Evolutionary conservation across 1,284 basidiomycete species (phyloP).

Genomic region (Leucoagaricus sp.): DNA sequence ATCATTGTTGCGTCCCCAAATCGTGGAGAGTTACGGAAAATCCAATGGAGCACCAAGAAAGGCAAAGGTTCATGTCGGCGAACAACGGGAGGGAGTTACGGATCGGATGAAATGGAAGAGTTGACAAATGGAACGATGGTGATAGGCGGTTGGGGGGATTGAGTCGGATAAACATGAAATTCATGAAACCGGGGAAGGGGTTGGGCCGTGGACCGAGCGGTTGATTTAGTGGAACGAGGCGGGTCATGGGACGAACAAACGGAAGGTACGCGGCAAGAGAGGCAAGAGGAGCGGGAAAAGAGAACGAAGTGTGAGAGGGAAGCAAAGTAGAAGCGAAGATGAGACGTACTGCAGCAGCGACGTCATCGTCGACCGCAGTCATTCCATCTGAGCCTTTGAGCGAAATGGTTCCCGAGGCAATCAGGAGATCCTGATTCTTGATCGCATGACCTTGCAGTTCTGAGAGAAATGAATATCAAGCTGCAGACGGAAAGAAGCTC

Average conservation of each 20-base stretch:
- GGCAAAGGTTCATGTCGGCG: constrained; percentile 5
- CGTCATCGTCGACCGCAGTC: constrained; percentile 83
- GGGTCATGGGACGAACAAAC: constrained; percentile 11
- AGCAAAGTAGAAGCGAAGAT: constrained; percentile 16
- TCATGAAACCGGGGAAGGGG: background rate
- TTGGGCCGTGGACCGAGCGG: background rate
- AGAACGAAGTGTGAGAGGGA: constrained; percentile 15
- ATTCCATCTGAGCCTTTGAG: constrained; percentile 79
- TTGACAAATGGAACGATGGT: constrained; percentile 3
- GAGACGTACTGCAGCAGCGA: constrained; percentile 69
- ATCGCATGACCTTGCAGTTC: constrained; percentile 93
- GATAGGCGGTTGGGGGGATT: constrained; percentile 4
- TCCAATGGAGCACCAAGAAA: constrained; percentile 16
- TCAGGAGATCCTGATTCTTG: constrained; percentile 89
- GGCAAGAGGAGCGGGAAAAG: constrained; percentile 12
- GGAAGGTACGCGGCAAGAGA: constrained; percentile 6
- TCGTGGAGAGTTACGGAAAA: background rate
- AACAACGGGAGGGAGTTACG: constrained; percentile 5
- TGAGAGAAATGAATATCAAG: constrained; percentile 34
- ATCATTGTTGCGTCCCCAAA: constrained; percentile 1
- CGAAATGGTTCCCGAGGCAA: constrained; percentile 84
- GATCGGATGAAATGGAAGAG: constrained; percentile 6
- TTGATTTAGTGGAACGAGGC: constrained; percentile 10
- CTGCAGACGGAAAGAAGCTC: constrained; percentile 19
- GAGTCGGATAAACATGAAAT: background rate